These are phyloP conservation scores for Podaxis rugospora DNA, from an alignment of 768 basidiomycete species.

Conservation along the genomic window DNA sequence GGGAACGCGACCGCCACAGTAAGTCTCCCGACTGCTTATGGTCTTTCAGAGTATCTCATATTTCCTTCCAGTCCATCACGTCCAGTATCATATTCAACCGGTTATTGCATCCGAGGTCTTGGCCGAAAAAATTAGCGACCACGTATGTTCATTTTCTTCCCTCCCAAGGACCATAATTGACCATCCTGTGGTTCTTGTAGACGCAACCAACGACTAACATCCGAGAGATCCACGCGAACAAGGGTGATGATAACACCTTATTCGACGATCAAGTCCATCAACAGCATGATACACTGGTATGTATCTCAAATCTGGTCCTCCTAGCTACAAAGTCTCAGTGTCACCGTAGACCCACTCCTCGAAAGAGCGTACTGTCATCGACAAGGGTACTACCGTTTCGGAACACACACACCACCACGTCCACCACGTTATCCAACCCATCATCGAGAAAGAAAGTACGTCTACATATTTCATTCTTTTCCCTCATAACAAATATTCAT, in stretches of 20 bases:
- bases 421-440: slow-evolving; percentile 33
- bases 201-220: slow-evolving; percentile 23
- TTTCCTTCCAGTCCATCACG: slow-evolving; percentile 26
- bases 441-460: slow-evolving; percentile 36
- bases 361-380: slow-evolving; percentile 27
- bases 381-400: slow-evolving; percentile 27
- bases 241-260: slow-evolving; percentile 22
- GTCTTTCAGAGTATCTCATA: background rate
- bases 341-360: slow-evolving; percentile 15
- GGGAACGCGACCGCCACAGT: slow-evolving; percentile 31
- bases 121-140: slow-evolving; percentile 21
- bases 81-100: slow-evolving; percentile 35
- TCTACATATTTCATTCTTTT: background rate
- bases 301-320: slow-evolving; percentile 1
- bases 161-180: background rate
- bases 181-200: slow-evolving; percentile 11
- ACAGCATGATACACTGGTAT: slow-evolving; percentile 22
- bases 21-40: slow-evolving; percentile 7
- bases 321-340: background rate
- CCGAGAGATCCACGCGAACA: slow-evolving; percentile 24
- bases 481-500: background rate
- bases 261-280: slow-evolving; percentile 25
- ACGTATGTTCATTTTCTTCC: slow-evolving; percentile 15
- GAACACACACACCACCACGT: slow-evolving; percentile 31
- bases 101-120: slow-evolving; percentile 22